Base-by-base conservation (phyloP, 257 asterid species). In the Jacaranda mimosifolia region DNA sequence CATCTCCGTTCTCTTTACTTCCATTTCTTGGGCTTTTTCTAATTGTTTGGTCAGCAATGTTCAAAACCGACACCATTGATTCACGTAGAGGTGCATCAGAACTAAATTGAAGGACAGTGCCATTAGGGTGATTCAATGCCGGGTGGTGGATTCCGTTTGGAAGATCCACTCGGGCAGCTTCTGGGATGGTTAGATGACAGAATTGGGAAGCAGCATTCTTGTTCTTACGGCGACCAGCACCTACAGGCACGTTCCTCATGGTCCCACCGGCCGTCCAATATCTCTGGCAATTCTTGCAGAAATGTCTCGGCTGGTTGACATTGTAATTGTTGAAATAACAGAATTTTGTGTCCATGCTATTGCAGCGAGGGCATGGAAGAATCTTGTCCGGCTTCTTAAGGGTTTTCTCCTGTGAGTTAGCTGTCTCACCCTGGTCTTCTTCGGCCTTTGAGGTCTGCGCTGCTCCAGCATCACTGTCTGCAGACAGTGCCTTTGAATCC, bases 261-360 rank as follows among this genome's bases (percentile, higher is more conserved):
- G 93, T 91, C 77, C 99, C 99, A 19, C 99, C 99, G 38, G 98
- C 98, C 32, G 99, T 96, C 99, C 99, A 96, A 81, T 96, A 96
- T 79, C 99, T 87, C 91, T 96, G 98, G 84, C 99, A 96, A 69
- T 88, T 92, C 88, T 91, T 96, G 85, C 99, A 96, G 85, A 91
- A 96, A 68, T 96, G 97, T 14, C 99, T 77, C 46, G 98, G 99
- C 73, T 96, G 99, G 85, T 89, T 94, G 65, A 92, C 92, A 1
- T 96, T 96, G 91, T 96, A 96, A 67, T 96, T 96, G 86, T 96
- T 96, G 82, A 87, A 96, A 78, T 96, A 96, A 83, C 99, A 96
- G 64, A 96, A 96, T 78, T 96, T 96, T 3, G 99, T 96, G 70
- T 94, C 98, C 99, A 91, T 91, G 91, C 98, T 96, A 40, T 91